Evolutionary conservation across 2,329 filamentous ascomycete species (phyloP), one percentile per base, ranked within the genome.

Genomic region (Sporothrix mexicana): DNA sequence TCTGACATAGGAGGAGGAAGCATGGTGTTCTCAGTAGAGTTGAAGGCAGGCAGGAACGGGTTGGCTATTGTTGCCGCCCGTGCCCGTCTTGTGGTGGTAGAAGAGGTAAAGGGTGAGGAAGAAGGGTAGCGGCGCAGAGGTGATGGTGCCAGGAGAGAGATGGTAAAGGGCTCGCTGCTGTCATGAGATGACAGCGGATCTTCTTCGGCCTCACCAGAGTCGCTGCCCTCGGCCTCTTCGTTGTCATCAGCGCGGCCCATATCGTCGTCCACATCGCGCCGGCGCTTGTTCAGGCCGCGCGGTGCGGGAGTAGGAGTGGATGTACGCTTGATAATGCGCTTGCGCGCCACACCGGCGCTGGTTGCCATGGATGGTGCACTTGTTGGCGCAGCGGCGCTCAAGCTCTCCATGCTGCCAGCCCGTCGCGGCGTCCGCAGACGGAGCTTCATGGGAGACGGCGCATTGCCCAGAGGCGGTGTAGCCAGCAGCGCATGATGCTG

Each of bases 391-490:
- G 59, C 41, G 1, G 41, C 61, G 25, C 61, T 41, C 4, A 66
- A 43, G n/a, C 41, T 66, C 41, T 66, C 61, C 41, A 66, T 75
- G 20, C 74, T 74, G 43, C 47, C 51, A n/a, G 41, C 59, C 79
- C 78, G 36, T 75, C 74, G 77, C 78, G 81, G 77, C 85, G 84
- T 74, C 73, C 88, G 86, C 76, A 90, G 81, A 72, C 87, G 87
- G 74, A 90, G 82, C 79, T 87, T 89, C 74, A 88, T 80, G 1
- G 85, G 86, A 23, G 82, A 80, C 51, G 84, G 82, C 76, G 85
- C 84, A 79, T 88, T 83, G 43, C 84, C 79, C 76, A 88, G 82
- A 1, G 88, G 88, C 13, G 88, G 88, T 30, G 87, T 88, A 15
- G 86, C 87, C 5, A 88, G 81, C 76, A 86, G 84, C 69, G 78